phyloP scores from a whole-genome alignment of 176 grass and related monocot genomes.

The Canna indica region DNA sequence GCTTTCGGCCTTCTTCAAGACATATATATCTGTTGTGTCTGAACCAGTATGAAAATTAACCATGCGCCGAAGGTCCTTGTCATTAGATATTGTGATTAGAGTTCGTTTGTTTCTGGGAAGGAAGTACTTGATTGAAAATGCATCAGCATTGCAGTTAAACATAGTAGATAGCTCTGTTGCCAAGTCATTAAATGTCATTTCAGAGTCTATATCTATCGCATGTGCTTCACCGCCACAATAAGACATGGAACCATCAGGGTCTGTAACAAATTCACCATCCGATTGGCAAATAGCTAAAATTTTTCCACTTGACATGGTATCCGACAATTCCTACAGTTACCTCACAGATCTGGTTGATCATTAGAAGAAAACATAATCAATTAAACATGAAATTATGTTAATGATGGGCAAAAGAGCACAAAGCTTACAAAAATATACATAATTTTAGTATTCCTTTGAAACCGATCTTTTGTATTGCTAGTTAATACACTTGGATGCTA shows the following conservation, averaged over 20 bases:
- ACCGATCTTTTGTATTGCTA: not conserved
- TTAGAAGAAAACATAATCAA: not conserved
- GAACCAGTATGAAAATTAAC: constrained; percentile 82
- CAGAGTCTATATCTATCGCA: constrained; percentile 64
- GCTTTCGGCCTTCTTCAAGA: constrained; percentile 77
- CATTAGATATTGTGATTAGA: constrained; percentile 86
- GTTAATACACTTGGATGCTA: not conserved
- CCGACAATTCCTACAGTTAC: not conserved
- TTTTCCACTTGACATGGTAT: constrained; percentile 40
- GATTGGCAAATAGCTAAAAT: constrained; percentile 80
- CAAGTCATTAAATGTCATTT: constrained; percentile 54
- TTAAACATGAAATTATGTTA: not conserved
- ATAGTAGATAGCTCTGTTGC: constrained; percentile 67
- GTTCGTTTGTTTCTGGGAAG: constrained; percentile 83
- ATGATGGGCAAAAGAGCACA: not conserved
- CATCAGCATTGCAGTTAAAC: constrained; percentile 48
- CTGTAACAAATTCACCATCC: constrained; percentile 70
- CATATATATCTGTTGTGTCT: constrained; percentile 66
- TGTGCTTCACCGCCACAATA: constrained; percentile 93
- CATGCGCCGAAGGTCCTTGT: constrained; percentile 88
- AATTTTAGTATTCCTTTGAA: not conserved
- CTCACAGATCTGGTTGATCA: not conserved
- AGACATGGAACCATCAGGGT: constrained; percentile 71
- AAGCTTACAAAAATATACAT: not conserved
- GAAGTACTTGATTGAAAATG: constrained; percentile 77